A percentile compares a stretch with the other conserved stretches of the same genome.
These are phyloP conservation scores for Neocallimastix lanati DNA, from an alignment of 192 early-diverging fungal species.

Conservation along the genomic window DNA sequence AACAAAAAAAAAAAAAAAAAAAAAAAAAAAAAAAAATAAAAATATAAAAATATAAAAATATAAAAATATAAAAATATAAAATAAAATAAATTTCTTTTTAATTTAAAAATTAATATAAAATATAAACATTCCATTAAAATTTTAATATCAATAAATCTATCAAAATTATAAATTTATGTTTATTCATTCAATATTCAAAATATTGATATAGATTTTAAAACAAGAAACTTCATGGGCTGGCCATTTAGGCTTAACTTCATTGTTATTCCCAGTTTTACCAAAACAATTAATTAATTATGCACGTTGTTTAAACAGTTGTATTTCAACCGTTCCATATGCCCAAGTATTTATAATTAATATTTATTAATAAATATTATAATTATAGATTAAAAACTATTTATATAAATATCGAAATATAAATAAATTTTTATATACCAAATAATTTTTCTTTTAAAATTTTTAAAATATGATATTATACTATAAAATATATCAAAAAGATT, in stretches of 20 bases:
- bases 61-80: constrained; percentile 3
- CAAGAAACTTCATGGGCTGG: constrained; percentile 43
- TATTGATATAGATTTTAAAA: constrained; percentile 9
- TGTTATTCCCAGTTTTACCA: constrained; percentile 26
- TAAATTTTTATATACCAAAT: too few relatives aligned
- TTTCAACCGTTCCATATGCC: constrained; percentile 15
- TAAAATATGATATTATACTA: too few relatives aligned
- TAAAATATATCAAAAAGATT: constrained; percentile 8
- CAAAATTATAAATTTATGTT: too few relatives aligned
- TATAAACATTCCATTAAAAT: too few relatives aligned
- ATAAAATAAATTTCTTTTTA: constrained; percentile 5
- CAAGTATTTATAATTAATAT: constrained; percentile 10
- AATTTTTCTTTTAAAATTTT: too few relatives aligned
- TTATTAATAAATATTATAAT: too few relatives aligned
- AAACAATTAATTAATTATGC: constrained; percentile 32
- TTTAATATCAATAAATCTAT: too few relatives aligned
- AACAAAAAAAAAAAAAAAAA: neutral
- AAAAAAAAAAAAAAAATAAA: neutral
- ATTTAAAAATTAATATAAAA: too few relatives aligned
- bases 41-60: constrained; percentile 1
- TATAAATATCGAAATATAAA: too few relatives aligned
- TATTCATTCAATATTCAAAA: too few relatives aligned
- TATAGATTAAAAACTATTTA: too few relatives aligned
- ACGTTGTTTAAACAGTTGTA: constrained; percentile 13
- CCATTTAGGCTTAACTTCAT: constrained; percentile 42